Evolutionary conservation across 148 eudicot genomes (phyloP), one percentile per base, ranked within the genome.

Genomic region (Arbutus unedo): DNA sequence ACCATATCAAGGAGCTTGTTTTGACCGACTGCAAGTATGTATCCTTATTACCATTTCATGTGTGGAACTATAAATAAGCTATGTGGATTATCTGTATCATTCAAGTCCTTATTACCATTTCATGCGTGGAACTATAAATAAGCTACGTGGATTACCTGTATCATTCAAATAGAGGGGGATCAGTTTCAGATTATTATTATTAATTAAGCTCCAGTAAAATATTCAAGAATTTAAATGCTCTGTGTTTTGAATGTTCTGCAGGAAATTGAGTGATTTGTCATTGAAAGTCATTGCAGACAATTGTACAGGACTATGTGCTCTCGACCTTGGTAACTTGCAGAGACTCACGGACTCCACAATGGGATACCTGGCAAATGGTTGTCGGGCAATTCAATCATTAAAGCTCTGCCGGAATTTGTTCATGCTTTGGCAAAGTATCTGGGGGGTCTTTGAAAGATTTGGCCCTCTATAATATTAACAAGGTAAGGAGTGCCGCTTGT

Each of bases 331-430:
- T 70, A 87, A 89, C 79, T 86, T 94, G 91, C 57, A 73, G 76
- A 89, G 85, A 83, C 83, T 96, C 88, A 91, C 98, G 1, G 98
- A 96, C 85, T 19, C 83, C 86, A 87, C 94, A 38, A 74, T 96
- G 72, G 93, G 88, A 74, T 82, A 92, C 84, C 89, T 96, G 85
- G 92, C 98, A 19, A 94, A 92, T 90, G 97, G 97, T 76, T 94
- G 97, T 77, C 88, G 72, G 78, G 76, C 70, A 47, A 88, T 96
- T 81, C 84, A 86, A 79, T 84, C 76, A 16, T 84, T 96, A 56
- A 88, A 88, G 72, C 83, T 94, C 4, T 85, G 94, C 84, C 94
- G 94, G 60, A 92, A 89, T 82, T 23, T 85, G 57, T 94, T 96
- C 92, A 94, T 98, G 99, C 94, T 87, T 56, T 31, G n/a, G n/a